phyloP scores from a whole-genome alignment of 2,329 filamentous ascomycete genomes.

The Colletotrichum truncatum region DNA sequence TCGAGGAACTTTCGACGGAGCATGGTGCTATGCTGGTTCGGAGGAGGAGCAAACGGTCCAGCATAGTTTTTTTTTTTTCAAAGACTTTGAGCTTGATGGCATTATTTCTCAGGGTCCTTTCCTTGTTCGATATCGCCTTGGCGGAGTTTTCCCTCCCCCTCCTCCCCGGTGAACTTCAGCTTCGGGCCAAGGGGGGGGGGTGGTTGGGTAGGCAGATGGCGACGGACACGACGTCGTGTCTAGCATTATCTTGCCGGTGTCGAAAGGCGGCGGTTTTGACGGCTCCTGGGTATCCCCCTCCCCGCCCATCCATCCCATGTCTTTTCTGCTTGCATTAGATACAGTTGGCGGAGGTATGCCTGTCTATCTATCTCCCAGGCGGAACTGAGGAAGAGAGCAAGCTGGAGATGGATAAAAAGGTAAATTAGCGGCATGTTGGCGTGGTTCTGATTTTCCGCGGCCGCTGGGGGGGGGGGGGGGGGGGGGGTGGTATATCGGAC shows the following conservation, averaged over 20 bases:
- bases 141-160: no score
- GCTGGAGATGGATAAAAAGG: neutral
- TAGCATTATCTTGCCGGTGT: neutral
- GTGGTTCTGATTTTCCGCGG: neutral
- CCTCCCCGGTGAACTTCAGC: neutral
- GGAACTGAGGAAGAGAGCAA: no score
- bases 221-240: neutral
- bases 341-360: neutral
- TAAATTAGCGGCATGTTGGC: neutral
- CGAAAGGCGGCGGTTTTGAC: neutral
- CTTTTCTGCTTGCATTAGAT: neutral
- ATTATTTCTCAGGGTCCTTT: slow-evolving; percentile 3
- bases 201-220: neutral
- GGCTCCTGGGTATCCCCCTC: neutral
- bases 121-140: neutral
- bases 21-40: no score
- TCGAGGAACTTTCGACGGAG: slow-evolving; percentile 2
- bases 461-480: no score
- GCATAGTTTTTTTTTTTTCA: neutral
- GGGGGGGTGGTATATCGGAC: neutral
- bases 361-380: neutral
- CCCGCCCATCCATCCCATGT: slow-evolving; percentile 9
- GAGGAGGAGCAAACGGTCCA: neutral
- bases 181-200: neutral
- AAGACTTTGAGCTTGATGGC: neutral